Base-by-base conservation (phyloP, 2,329 filamentous ascomycete species). In the Colletotrichum eleusines region DNA sequence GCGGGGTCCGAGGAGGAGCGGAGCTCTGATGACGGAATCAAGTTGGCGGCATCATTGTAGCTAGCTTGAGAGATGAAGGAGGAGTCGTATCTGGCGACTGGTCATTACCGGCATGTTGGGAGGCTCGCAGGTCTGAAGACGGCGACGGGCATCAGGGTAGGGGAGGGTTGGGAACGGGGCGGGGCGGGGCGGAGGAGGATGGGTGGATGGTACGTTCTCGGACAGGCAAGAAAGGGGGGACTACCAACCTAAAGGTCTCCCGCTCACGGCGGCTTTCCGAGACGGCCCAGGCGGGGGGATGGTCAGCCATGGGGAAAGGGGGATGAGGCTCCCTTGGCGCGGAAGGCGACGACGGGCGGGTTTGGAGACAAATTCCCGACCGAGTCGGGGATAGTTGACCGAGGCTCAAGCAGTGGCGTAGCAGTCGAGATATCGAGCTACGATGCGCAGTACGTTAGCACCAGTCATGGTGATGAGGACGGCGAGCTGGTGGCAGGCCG, bases 1-100 rank as follows among this genome's bases (percentile, higher is more conserved):
- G 77, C 77, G 14, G 78, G 70, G 67, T 85, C 83, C 20, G 74
- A 63, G 50, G 74, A 79, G 6, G 77, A 73, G 1, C 71, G 46
- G 14, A 81, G 74, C 12, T 74, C 72, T 4, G 74, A 72, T 8
- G 72, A 69, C 7, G 78, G 73, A 1, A 76, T 57, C 4, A 69
- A 72, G 3, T 62, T 23, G 11, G 71, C 74, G 28, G 67, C 61
- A 40, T 77, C 51, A 61, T 80, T 79, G 64, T 62, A 40, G 9
- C 55, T 16, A 28, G 64, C 40, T 1, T 57, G 54, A 2, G 63
- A 3, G 28, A 73, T 68, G 16, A 73, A 38, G 20, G 59, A 40
- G 1, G 67, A 38, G 18, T 71, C 71, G 33, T 74, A 74, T 66
- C 72, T 74, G 53, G 6, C 5, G 23, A 23, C 5, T 23, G 4